Conservation (phyloP, 164 flowering plant genomes). For the Amborella trichopoda region DNA sequence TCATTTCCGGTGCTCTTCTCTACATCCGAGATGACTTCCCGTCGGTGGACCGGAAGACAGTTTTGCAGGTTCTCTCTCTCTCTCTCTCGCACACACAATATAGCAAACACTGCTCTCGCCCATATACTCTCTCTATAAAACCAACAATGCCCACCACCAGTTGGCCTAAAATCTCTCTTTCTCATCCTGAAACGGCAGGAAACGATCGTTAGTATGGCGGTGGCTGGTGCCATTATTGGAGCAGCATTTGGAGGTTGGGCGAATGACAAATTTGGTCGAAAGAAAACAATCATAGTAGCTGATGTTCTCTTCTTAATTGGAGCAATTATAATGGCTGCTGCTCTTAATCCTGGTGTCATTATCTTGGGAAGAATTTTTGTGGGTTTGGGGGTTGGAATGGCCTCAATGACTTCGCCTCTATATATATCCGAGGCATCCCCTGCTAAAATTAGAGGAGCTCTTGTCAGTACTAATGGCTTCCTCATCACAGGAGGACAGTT, state of each 20-base stretch:
- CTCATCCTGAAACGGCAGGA: conserved; percentile 27
- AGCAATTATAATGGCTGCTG: conserved; percentile 47
- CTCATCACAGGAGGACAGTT: conserved; percentile 80
- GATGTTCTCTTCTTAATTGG: conserved; percentile 57
- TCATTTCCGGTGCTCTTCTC: conserved; percentile 89
- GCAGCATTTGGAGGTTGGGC: conserved; percentile 61
- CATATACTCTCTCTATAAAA: too few species aligned
- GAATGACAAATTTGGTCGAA: conserved; percentile 39
- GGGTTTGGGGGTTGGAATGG: conserved; percentile 65
- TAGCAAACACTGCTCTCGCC: too few species aligned
- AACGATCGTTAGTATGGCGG: conserved; percentile 57
- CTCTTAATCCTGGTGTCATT: conserved; percentile 31
- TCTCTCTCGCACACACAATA: too few species aligned
- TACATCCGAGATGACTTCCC: conserved; percentile 69
- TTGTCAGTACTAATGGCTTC: conserved; percentile 56
- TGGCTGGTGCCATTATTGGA: conserved; percentile 60
- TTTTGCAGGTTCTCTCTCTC: conserved; percentile 66
- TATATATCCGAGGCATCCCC: conserved; percentile 70
- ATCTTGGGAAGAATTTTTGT: conserved; percentile 45
- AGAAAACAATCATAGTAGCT: conserved; percentile 26
- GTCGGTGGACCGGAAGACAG: conserved; percentile 45
- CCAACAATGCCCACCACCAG: too few species aligned
- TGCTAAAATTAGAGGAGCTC: conserved; percentile 44
- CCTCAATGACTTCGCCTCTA: conserved; percentile 57
- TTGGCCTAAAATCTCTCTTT: too few species aligned